phyloP scores from a whole-genome alignment of 2,329 filamentous ascomycete species.

The Mollisia scopiformis region DNA sequence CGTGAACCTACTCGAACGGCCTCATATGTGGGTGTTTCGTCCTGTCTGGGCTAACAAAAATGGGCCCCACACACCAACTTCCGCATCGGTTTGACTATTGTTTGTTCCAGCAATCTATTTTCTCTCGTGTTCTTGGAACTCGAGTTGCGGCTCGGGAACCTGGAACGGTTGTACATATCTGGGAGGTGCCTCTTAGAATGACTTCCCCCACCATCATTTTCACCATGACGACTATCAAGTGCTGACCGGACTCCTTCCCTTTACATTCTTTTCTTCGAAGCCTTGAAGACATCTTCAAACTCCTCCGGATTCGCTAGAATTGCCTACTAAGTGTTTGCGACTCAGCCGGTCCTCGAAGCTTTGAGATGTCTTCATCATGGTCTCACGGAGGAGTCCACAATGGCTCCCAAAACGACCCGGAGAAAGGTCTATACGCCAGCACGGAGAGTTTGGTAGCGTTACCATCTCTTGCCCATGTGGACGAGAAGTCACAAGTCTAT shows the following conservation, averaged over 20 bases:
- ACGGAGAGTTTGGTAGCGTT: conserved; percentile 28
- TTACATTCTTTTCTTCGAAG: conserved; percentile 2
- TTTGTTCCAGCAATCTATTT: conserved; percentile 9
- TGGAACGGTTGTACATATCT: conserved; percentile 18
- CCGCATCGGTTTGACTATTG: conserved; percentile 23
- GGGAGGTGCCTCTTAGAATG: conserved; percentile 12
- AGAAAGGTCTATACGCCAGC: conserved; percentile 40
- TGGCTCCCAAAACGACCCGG: conserved; percentile 33
- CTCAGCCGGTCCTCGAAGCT: neutral
- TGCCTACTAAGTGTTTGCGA: neutral
- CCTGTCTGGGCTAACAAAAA: conserved; percentile 12
- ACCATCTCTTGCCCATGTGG: conserved; percentile 25
- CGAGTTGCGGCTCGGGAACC: conserved; percentile 27
- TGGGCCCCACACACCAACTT: conserved; percentile 19
- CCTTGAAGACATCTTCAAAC: neutral
- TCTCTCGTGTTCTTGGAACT: conserved; percentile 20
- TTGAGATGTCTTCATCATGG: conserved; percentile 30
- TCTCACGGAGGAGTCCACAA: conserved; percentile 20
- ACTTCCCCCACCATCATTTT: conserved; percentile 2
- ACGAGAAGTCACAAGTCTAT: conserved; percentile 27
- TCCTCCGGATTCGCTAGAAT: too few relatives aligned
- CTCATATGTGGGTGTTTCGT: conserved; percentile 9
- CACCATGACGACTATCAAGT: conserved; percentile 10
- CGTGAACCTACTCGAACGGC: conserved; percentile 8
- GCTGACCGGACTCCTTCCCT: conserved; percentile 1